A percentile compares a stretch with the other conserved stretches of the same genome.
phyloP scores from a whole-genome alignment of 495 filamentous ascomycete genomes.

The Trichoderma parareesei region DNA sequence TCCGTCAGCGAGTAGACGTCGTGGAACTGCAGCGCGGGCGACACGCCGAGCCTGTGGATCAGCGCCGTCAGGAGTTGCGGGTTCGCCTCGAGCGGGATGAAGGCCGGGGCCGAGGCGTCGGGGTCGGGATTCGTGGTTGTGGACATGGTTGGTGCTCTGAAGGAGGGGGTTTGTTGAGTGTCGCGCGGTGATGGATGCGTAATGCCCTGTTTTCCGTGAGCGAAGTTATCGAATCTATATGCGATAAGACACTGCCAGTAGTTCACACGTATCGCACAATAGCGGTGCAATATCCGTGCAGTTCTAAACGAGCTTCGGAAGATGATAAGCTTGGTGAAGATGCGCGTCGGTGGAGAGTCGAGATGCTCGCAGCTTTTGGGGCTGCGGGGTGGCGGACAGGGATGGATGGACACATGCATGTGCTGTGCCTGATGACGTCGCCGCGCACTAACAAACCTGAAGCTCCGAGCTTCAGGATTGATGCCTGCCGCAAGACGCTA shows the following conservation, averaged over 20 bases:
- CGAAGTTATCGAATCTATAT: neutral
- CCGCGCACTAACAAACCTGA: neutral
- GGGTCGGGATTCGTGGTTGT: constrained; percentile 21
- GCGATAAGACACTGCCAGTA: neutral
- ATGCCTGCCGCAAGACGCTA: neutral
- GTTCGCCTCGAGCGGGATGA: constrained; percentile 53
- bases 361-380: neutral
- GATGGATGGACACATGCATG: neutral
- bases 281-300: too few relatives aligned
- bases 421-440: constrained; percentile 1
- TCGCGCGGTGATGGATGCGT: too few relatives aligned
- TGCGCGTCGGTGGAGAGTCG: neutral
- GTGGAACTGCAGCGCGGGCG: constrained; percentile 57
- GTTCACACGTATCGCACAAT: neutral
- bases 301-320: too few relatives aligned
- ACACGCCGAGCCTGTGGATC: constrained; percentile 66
- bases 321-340: too few relatives aligned
- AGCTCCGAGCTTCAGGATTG: too few relatives aligned
- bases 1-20: constrained; percentile 81
- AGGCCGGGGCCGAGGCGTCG: constrained; percentile 26
- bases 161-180: neutral
- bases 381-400: neutral
- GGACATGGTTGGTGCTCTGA: neutral
- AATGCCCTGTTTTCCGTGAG: neutral
- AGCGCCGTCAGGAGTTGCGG: constrained; percentile 73